Base-by-base conservation (phyloP, 2,329 filamentous ascomycete genomes). In the Madurella fahalii region DNA sequence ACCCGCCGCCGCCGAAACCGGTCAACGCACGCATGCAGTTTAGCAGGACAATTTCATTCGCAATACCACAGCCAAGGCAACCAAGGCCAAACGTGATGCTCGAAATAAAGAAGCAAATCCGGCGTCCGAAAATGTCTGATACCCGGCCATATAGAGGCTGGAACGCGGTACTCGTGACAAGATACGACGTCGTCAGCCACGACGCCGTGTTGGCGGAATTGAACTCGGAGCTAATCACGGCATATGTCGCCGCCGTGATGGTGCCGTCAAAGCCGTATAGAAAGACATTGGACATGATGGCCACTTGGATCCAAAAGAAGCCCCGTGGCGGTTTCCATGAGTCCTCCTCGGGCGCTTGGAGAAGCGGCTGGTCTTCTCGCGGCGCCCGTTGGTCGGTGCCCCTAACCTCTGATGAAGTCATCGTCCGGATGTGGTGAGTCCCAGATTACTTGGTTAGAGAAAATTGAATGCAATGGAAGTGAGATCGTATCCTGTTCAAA, bases 211-310 rank as follows among this genome's bases (percentile, higher is more conserved):
- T 89, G 11, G 85, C 84, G 2, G 86, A 81, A 58, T 82, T 76
- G 64, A 90, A 90, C 61, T 88, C 81, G n/a, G 85, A 89, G 44
- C 84, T 86, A 60, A 90, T 89, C 50, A 87, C 82, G 2, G 85
- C 84, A 65, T 90, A 87, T 1, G 83, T 87, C 2, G 86, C 83
- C 0, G 86, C 86, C 66, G 87, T 90, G 53, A 90, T 77, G 0
- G 87, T 90, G 2, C 83, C 81, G 66, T 90, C 87, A 61, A 90
- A 89, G 2, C 81, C 82, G 25, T 79, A 80, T 9, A 86, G 74
- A 55, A 86, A 86, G 7, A 86, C 82, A 57, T 85, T 86, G 42
- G 78, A 75, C 72, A 85, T 83, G 61, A 86, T 83, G 31, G 82
- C 80, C 8, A 81, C 65, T 68, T 85, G 74, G 47, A 85, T 82